Base-by-base conservation (phyloP, 2,329 filamentous ascomycete species). In the Cercospora sp. region DNA sequence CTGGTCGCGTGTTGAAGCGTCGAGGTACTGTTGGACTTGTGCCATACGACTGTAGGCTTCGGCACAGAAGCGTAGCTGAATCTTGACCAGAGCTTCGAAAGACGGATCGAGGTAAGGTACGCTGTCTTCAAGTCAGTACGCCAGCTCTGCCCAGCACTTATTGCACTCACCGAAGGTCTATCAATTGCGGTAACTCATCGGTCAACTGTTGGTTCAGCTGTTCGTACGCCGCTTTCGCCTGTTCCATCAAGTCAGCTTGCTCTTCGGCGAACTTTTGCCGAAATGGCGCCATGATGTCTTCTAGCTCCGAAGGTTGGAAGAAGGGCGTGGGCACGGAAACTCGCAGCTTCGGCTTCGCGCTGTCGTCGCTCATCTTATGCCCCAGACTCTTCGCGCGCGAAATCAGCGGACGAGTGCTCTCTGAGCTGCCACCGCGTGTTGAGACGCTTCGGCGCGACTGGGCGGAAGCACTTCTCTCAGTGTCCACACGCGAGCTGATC, bases 31-130 rank as follows among this genome's bases (percentile, higher is more conserved):
- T 83, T 99, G 95, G 66, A 99, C 96, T 83, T 99, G 96, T 28
- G 96, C 95, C 95, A 99, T 99, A 59, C 95, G 87, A 70, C 90
- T 94, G 81, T 99, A 99, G 1, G 95, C 95, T 82, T 99, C 95
- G 7, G 96, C 95, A 77, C 96, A 99, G 84, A 99, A 99, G 43
- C 95, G 87, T 76, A 99, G 81, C 83, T 99, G 95, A 74, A 99
- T 99, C 85, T 99, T 99, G 80, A 99, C 95, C 63, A 99, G 88
- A 0, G 96, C 95, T 82, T 99, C 95, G 78, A 99, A 99, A 70
- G 90, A 94, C 0, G 96, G 96, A 77, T 99, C 95, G 66, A 99
- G 88, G 79, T 99, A 99, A 0, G 96, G 96, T 13, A 99, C 95
- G 66, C 76, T 78, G 34, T 24, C 10, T 28, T 6, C 7, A 24